Conservation (phyloP, 2,329 filamentous ascomycete species). For the Aspergillus persii region DNA sequence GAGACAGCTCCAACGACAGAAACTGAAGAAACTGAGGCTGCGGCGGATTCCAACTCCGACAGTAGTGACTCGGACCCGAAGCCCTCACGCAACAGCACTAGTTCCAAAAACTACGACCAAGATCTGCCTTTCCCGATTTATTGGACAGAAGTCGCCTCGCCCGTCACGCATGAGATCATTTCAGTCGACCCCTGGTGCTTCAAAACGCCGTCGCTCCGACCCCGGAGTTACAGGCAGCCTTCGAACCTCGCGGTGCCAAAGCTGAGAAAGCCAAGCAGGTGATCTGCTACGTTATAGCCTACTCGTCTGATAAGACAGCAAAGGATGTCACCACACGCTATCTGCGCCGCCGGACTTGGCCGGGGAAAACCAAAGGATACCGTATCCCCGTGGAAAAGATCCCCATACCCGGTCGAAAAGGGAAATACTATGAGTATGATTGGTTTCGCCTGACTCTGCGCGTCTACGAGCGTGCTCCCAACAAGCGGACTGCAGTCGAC, state of each 20-base stretch:
- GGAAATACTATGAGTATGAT: conserved; percentile 76
- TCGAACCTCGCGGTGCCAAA: conserved; percentile 79
- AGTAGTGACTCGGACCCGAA: conserved; percentile 17
- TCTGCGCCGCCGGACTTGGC: conserved; percentile 74
- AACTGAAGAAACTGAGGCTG: conserved; percentile 11
- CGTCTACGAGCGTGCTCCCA: conserved; percentile 60
- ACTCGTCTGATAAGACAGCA: conserved; percentile 78
- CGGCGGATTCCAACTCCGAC: conserved; percentile 20
- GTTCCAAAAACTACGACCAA: conserved; percentile 60
- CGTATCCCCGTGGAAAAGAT: conserved; percentile 77
- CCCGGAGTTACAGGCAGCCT: conserved; percentile 66
- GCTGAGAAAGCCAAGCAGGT: conserved; percentile 86
- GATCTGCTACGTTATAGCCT: conserved; percentile 83
- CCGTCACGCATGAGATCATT: conserved; percentile 73
- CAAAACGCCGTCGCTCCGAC: conserved; percentile 68
- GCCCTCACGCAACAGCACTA: conserved; percentile 39
- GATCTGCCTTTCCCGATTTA: conserved; percentile 85
- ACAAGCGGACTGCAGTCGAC: conserved; percentile 66
- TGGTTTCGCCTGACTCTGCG: conserved; percentile 85
- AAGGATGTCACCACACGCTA: conserved; percentile 96
- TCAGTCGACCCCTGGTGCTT: conserved; percentile 70
- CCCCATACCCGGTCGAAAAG: conserved; percentile 71
- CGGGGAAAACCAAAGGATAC: conserved; percentile 84
- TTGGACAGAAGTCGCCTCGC: conserved; percentile 88
- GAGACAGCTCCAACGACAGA: conserved; percentile 9